phyloP scores from a whole-genome alignment of 202 grass and related monocot species.

The Bolboschoenoplectus hybrid region DNA sequence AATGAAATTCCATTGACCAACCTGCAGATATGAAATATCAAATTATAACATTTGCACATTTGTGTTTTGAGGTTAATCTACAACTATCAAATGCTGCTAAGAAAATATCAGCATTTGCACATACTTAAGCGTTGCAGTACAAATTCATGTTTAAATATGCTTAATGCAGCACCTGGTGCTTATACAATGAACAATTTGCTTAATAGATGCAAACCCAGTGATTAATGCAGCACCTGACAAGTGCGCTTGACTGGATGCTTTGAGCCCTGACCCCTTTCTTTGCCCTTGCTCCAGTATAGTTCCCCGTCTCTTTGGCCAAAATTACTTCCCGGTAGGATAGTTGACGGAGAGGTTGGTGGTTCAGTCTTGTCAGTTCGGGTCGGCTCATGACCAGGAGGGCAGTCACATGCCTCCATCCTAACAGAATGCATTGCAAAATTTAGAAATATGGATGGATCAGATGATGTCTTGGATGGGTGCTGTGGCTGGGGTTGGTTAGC shows the following conservation, averaged over 20 bases:
- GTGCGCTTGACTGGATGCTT: constrained; percentile 26
- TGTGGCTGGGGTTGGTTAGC: constrained; percentile 49
- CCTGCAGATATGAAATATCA: not conserved
- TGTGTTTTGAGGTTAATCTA: constrained; percentile 19
- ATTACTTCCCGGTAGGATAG: constrained; percentile 60
- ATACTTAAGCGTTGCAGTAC: not conserved
- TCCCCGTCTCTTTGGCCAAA: constrained; percentile 54
- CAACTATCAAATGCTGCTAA: not conserved
- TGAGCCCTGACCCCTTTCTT: constrained; percentile 11
- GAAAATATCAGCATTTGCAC: constrained; percentile 1
- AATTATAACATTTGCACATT: not conserved
- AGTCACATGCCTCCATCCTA: constrained; percentile 95
- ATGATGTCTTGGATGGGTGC: constrained; percentile 53
- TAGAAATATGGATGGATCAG: constrained; percentile 88
- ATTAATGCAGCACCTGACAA: constrained; percentile 23
- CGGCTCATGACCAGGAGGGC: constrained; percentile 83
- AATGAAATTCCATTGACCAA: not conserved
- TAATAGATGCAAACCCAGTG: not conserved
- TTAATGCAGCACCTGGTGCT: not conserved
- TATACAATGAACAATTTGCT: constrained; percentile 38
- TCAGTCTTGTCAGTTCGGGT: constrained; percentile 48
- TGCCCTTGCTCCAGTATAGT: constrained; percentile 32
- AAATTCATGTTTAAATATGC: constrained; percentile 9
- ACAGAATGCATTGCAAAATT: constrained; percentile 99
- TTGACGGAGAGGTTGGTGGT: constrained; percentile 43